These are phyloP conservation scores for Pythium aristosporum DNA, from an alignment of 352 stramenopile species.

Conservation along the genomic window DNA sequence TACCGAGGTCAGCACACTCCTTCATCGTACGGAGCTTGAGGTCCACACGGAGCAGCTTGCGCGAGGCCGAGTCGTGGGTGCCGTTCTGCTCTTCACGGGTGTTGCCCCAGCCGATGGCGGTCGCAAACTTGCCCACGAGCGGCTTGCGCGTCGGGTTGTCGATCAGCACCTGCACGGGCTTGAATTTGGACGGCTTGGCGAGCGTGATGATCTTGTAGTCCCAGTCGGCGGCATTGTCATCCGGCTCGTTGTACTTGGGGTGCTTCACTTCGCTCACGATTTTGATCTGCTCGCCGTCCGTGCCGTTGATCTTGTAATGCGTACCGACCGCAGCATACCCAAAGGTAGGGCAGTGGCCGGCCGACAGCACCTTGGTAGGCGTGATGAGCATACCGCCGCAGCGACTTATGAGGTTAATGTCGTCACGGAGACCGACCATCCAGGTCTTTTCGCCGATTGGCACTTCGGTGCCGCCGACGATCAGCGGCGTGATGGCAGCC, in stretches of 20 bases:
- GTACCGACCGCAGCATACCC: slow-evolving; percentile 18
- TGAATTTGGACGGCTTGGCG: slow-evolving; percentile 3
- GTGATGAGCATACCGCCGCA: slow-evolving; percentile 32
- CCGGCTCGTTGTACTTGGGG: slow-evolving; percentile 18
- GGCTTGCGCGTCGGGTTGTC: slow-evolving; percentile 9
- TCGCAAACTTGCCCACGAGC: slow-evolving; percentile 15
- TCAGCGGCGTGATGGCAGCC: slow-evolving; percentile 12
- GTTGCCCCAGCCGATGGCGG: slow-evolving; percentile 18
- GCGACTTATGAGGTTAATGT: neutral
- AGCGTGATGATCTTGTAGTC: slow-evolving; percentile 28
- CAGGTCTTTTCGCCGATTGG: slow-evolving; percentile 20
- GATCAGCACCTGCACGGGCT: slow-evolving; percentile 8
- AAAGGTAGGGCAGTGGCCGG: slow-evolving; percentile 24
- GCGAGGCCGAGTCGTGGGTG: slow-evolving; percentile 11
- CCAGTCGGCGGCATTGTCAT: neutral
- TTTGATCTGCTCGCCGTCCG: slow-evolving; percentile 24
- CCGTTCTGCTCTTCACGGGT: slow-evolving; percentile 13
- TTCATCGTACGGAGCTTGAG: neutral
- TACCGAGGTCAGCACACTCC: neutral
- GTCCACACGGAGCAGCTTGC: slow-evolving; percentile 2
- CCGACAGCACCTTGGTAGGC: slow-evolving; percentile 26
- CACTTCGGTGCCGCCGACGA: slow-evolving; percentile 20
- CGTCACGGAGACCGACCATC: slow-evolving; percentile 17
- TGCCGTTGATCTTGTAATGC: slow-evolving; percentile 23
- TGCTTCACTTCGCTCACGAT: slow-evolving; percentile 17